Conservation (phyloP, 371 early-diverging fungal genomes). For the Chytridium lagenaria region DNA sequence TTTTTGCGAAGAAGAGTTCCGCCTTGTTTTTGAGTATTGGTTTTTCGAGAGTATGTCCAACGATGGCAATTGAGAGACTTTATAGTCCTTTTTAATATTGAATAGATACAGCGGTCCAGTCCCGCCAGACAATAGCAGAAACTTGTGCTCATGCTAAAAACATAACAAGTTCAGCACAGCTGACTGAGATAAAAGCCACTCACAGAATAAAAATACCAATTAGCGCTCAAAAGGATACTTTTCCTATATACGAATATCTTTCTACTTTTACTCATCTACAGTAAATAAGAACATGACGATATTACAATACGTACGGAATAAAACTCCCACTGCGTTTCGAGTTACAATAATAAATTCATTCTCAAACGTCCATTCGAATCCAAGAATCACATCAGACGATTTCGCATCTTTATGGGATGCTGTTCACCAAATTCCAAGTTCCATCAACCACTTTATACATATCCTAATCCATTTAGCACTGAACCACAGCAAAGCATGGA, state of each 20-base stretch:
- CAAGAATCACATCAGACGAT: constrained; percentile 48
- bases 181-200: no score
- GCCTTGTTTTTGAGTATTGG: not conserved
- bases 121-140: constrained; percentile 12
- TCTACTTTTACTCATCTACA: constrained; percentile 22
- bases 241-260: constrained; percentile 32
- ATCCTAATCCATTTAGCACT: constrained; percentile 9
- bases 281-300: not conserved
- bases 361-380: constrained; percentile 51
- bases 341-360: constrained; percentile 42
- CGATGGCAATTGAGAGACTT: not conserved
- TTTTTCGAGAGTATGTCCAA: not conserved
- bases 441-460: not conserved
- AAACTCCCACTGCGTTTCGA: constrained; percentile 39
- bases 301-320: constrained; percentile 34
- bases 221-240: constrained; percentile 8
- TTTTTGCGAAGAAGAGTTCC: not conserved
- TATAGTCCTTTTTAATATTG: constrained; percentile 22
- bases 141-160: constrained; percentile 15
- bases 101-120: constrained; percentile 11
- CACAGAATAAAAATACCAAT: constrained; percentile 27
- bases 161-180: not conserved
- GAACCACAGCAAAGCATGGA: not conserved
- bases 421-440: constrained; percentile 16
- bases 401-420: constrained; percentile 33